These are phyloP conservation scores for Didymella pomorum DNA, from an alignment of 2,329 filamentous ascomycete species.

Conservation along the genomic window DNA sequence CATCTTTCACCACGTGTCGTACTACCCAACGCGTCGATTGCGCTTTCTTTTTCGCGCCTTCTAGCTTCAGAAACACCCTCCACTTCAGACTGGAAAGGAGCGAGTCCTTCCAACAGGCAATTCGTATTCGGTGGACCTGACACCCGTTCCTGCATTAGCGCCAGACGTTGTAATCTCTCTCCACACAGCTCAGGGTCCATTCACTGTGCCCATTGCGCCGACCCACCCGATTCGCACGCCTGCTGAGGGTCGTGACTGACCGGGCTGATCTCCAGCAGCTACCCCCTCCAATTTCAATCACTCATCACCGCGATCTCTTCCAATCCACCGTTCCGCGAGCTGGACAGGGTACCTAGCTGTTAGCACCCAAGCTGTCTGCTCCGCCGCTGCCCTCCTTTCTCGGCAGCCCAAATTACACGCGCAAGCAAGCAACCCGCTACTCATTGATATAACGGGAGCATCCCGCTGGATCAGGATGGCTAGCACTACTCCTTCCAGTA, in stretches of 20 bases:
- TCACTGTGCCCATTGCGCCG: conserved; percentile 24
- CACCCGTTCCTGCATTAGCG: conserved; percentile 32
- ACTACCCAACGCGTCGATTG: conserved; percentile 7
- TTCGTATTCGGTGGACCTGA: conserved; percentile 11
- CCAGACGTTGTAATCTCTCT: conserved; percentile 8
- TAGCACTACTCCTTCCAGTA: conserved; percentile 31
- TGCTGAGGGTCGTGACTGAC: conserved; percentile 18
- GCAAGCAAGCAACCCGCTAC: conserved; percentile 25
- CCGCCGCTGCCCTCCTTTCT: conserved; percentile 32
- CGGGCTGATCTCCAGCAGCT: conserved; percentile 21
- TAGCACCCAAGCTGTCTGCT: conserved; percentile 23
- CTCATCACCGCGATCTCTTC: conserved; percentile 6
- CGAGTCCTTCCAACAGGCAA: background rate
- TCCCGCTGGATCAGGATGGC: conserved; percentile 39
- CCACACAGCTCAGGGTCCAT: conserved; percentile 15
- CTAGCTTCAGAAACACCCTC: conserved; percentile 4
- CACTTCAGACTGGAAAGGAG: background rate
- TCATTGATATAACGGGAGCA: conserved; percentile 37
- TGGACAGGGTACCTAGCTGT: conserved; percentile 24
- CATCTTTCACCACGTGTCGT: conserved; percentile 16
- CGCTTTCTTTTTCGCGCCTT: background rate
- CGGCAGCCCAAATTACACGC: conserved; percentile 38
- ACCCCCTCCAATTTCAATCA: conserved; percentile 35
- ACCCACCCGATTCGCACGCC: conserved; percentile 20
- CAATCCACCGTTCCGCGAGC: conserved; percentile 15